Conservation (phyloP, 345 rosid species). For the Hibiscus mutabilis region DNA sequence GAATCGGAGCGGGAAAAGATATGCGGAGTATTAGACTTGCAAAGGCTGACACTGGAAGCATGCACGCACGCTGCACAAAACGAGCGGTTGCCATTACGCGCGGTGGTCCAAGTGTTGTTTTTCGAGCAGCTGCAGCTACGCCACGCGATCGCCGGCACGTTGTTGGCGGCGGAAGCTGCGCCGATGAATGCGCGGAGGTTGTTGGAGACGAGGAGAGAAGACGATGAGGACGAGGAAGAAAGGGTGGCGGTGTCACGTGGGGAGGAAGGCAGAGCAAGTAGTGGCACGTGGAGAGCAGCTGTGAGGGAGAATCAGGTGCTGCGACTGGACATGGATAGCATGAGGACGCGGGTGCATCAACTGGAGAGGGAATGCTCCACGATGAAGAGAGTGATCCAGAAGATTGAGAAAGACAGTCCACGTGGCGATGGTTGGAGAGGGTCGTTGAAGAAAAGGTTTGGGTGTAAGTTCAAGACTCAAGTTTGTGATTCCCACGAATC, state of each 20-base stretch:
- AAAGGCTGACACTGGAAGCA: conserved; percentile 87
- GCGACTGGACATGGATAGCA: not conserved
- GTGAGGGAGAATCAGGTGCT: conserved; percentile 74
- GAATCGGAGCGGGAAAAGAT: conserved; percentile 84
- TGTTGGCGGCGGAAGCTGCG: conserved; percentile 57
- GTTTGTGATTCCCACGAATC: not conserved
- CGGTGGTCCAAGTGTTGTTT: conserved; percentile 89
- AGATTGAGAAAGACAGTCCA: not conserved
- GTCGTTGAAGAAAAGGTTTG: not conserved
- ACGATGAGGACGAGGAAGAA: conserved; percentile 24
- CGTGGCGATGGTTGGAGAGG: not conserved
- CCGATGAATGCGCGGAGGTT: conserved; percentile 37
- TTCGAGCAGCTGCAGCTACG: conserved; percentile 96
- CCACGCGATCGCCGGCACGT: conserved; percentile 82
- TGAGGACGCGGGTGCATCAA: not conserved
- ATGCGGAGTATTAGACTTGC: conserved; percentile 78
- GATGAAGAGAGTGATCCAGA: not conserved
- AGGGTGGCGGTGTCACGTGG: conserved; percentile 17
- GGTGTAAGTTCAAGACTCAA: not conserved
- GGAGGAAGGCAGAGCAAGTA: conserved; percentile 22
- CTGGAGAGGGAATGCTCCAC: not conserved
- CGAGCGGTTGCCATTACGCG: conserved; percentile 89
- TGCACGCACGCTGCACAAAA: conserved; percentile 99
- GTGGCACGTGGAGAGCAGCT: conserved; percentile 56
- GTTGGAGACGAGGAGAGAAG: conserved; percentile 23